Percentiles rank a stretch among this genome's conserved stretches.
These are phyloP conservation scores for Elaphomyces granulatus DNA, from an alignment of 495 filamentous ascomycete genomes.

Conservation along the genomic window DNA sequence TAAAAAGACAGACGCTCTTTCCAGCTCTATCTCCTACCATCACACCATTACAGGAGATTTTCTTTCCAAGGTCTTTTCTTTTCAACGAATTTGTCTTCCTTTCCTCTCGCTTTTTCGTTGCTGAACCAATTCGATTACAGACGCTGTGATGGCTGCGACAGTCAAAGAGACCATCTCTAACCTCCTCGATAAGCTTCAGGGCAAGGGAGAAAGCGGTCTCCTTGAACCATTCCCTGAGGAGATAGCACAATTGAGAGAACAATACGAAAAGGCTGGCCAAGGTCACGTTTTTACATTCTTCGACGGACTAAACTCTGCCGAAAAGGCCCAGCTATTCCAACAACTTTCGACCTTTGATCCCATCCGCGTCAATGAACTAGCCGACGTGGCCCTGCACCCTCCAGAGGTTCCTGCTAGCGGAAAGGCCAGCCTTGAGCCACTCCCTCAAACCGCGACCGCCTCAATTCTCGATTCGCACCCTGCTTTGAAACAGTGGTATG, in stretches of 20 bases:
- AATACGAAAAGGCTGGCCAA: slow-evolving; percentile 68
- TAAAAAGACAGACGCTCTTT: no score
- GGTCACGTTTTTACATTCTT: slow-evolving; percentile 87
- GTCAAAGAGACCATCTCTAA: slow-evolving; percentile 41
- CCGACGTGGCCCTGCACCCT: slow-evolving; percentile 67
- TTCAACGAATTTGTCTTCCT: not conserved
- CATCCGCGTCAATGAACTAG: slow-evolving; percentile 66
- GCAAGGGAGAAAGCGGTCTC: slow-evolving; percentile 30
- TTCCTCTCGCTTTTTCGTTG: not conserved
- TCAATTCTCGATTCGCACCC: slow-evolving; percentile 83
- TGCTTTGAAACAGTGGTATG: slow-evolving; percentile 68
- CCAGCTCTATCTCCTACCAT: no score
- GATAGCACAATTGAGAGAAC: slow-evolving; percentile 56
- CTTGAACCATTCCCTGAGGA: slow-evolving; percentile 59
- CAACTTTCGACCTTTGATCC: slow-evolving; percentile 75
- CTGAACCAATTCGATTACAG: slow-evolving; percentile 3
- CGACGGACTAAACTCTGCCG: slow-evolving; percentile 54
- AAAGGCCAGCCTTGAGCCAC: slow-evolving; percentile 58
- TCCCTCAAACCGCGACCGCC: slow-evolving; percentile 76
- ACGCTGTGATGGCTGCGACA: slow-evolving; percentile 30
- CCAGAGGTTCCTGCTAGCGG: slow-evolving; percentile 35
- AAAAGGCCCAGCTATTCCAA: slow-evolving; percentile 66
- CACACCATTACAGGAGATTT: no score
- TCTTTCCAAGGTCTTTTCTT: not conserved
- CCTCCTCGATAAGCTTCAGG: slow-evolving; percentile 41